These are phyloP conservation scores for Aristolochia fimbriata DNA, from an alignment of 164 flowering plant genomes.

Conservation along the genomic window DNA sequence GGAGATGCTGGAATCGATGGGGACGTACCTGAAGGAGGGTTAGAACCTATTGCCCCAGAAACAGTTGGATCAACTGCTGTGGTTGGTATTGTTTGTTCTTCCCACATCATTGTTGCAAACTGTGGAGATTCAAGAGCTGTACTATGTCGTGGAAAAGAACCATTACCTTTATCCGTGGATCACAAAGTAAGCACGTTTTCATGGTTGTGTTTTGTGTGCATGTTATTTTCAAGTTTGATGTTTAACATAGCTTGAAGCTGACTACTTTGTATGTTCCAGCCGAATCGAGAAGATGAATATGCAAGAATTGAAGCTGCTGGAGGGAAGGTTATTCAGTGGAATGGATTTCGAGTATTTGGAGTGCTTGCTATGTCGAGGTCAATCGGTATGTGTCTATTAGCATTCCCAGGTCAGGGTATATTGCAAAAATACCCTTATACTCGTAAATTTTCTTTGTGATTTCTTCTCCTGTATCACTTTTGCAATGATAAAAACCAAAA, in stretches of 20 bases:
- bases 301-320: conserved; percentile 85
- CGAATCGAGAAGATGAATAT: conserved; percentile 79
- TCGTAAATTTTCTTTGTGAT: no score
- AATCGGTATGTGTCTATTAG: conserved; percentile 17
- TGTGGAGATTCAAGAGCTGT: conserved; percentile 98
- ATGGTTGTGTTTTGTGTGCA: neutral
- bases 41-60: conserved; percentile 54
- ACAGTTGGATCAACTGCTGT: conserved; percentile 95
- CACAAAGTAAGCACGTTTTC: conserved; percentile 54
- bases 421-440: no score
- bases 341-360: conserved; percentile 80
- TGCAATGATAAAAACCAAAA: no score
- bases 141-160: conserved; percentile 80
- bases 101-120: conserved; percentile 80
- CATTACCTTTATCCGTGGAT: conserved; percentile 63
- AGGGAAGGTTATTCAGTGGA: conserved; percentile 91
- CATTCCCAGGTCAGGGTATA: no score
- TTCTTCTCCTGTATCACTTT: no score
- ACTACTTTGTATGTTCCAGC: conserved; percentile 33
- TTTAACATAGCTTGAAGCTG: no score
- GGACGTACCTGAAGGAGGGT: conserved; percentile 11
- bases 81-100: conserved; percentile 65
- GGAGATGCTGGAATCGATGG: conserved; percentile 5
- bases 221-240: neutral
- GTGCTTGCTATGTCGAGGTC: conserved; percentile 62